Evolutionary conservation across 192 early-diverging fungal genomes (phyloP).

Genomic region (Backusella luteola): DNA sequence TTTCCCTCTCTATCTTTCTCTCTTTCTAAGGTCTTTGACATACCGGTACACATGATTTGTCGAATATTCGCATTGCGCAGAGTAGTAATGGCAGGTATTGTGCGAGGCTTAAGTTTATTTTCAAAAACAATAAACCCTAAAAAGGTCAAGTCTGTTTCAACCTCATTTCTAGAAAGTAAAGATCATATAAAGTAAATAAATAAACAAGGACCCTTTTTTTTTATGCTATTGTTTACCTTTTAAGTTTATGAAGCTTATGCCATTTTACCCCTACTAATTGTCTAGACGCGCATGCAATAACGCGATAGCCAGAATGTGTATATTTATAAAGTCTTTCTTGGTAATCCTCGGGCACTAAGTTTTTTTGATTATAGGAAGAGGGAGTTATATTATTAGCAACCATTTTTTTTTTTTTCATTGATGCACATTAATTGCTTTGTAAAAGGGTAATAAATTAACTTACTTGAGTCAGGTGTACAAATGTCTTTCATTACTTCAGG

Average conservation of each 20-base stretch:
- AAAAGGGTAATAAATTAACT: conserved; percentile 12
- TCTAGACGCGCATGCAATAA: conserved; percentile 90
- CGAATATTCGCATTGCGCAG: conserved; percentile 83
- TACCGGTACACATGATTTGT: conserved; percentile 96
- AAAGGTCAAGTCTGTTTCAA: conserved; percentile 85
- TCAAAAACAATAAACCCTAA: conserved; percentile 98
- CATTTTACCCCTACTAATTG: conserved; percentile 66
- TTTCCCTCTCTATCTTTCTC: not conserved
- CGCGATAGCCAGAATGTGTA: conserved; percentile 95
- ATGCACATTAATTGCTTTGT: not conserved
- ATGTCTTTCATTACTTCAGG: conserved; percentile 93
- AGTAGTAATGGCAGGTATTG: conserved; percentile 71
- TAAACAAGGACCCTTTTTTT: not conserved
- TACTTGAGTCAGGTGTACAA: conserved; percentile 77
- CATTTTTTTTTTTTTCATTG: not conserved
- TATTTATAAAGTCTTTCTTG: conserved; percentile 76
- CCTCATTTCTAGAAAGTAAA: conserved; percentile 60
- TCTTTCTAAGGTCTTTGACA: not conserved
- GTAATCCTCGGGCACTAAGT: conserved; percentile 84
- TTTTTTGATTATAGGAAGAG: not conserved
- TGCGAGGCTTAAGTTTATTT: conserved; percentile 95
- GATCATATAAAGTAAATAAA: not conserved
- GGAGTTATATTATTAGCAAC: not conserved
- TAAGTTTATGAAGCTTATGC: conserved; percentile 75
- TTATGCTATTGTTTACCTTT: conserved; percentile 35